These are phyloP conservation scores for Croton laevigatus DNA, from an alignment of 441 rosid genomes.

Conservation along the genomic window DNA sequence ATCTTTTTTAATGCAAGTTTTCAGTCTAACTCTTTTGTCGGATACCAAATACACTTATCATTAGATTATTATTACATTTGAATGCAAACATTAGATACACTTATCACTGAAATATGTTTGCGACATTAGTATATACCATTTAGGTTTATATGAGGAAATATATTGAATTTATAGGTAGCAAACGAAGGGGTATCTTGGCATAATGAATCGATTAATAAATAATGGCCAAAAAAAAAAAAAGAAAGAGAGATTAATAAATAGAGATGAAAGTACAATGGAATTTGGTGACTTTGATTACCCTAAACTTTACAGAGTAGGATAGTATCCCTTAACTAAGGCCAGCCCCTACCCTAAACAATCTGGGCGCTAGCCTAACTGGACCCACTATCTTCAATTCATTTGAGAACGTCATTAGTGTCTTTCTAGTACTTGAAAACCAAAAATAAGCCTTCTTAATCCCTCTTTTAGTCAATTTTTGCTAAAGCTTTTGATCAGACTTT, in stretches of 20 bases:
- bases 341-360: neutral
- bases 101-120: no score
- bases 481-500: neutral
- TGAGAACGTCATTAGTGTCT: no score
- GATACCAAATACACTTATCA: no score
- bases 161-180: neutral
- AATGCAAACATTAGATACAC: no score
- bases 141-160: no score
- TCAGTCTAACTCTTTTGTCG: no score
- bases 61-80: no score
- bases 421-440: no score
- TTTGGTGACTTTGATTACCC: constrained; percentile 2
- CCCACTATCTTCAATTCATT: neutral
- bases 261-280: neutral
- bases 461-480: neutral
- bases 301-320: neutral
- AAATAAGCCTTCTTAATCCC: neutral
- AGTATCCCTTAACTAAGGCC: neutral
- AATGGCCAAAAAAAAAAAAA: no score
- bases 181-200: neutral
- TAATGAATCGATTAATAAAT: no score
- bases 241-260: neutral
- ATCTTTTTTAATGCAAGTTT: no score
- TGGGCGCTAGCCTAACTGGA: neutral
- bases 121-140: no score